Evolutionary conservation across 768 basidiomycete genomes (phyloP).

Genomic region (Tubosaeta sp.): DNA sequence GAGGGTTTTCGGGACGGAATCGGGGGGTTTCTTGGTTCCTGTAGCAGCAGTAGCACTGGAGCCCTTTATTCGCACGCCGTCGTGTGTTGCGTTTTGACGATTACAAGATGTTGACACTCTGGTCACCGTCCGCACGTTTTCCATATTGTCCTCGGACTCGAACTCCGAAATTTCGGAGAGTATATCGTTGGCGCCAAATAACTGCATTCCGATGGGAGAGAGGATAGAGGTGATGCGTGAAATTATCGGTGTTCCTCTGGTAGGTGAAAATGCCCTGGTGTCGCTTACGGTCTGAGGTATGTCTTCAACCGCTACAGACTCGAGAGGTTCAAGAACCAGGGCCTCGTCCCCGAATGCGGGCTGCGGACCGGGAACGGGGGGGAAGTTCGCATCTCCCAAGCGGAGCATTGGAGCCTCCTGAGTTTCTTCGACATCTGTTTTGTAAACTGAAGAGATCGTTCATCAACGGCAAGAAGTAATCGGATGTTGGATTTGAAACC

Average conservation of each 20-base stretch:
- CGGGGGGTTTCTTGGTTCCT: not conserved
- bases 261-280: not conserved
- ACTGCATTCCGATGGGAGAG: not conserved
- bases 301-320: not conserved
- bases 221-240: not conserved
- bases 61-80: conserved; percentile 9
- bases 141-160: conserved; percentile 7
- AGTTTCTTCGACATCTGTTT: conserved; percentile 23
- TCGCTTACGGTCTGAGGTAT: not conserved
- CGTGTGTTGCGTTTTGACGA: not conserved
- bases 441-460: conserved; percentile 20
- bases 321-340: not conserved
- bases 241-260: not conserved
- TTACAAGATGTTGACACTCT: not conserved
- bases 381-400: not conserved
- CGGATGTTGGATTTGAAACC: conserved; percentile 11
- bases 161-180: conserved; percentile 35
- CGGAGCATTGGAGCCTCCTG: not conserved
- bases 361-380: not conserved
- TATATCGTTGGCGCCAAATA: conserved; percentile 21
- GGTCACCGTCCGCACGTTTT: not conserved
- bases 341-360: not conserved
- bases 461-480: not conserved
- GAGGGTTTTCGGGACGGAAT: not conserved
- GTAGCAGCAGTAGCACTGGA: not conserved